Base-by-base conservation (phyloP, 2,329 filamentous ascomycete genomes). In the Daldinia sp. region DNA sequence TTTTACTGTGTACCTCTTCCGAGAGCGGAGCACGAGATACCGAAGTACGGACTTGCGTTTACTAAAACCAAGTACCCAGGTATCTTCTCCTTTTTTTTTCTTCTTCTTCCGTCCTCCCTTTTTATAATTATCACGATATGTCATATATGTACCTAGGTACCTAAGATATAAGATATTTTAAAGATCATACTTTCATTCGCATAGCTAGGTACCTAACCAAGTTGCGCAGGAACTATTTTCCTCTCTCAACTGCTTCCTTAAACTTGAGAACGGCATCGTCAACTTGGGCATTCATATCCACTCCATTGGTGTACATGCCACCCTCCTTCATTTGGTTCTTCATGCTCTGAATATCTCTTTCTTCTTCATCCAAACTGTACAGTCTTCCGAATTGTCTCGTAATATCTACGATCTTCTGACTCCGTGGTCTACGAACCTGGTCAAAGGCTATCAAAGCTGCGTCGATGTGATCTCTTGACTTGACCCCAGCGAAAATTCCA, bases 11-110 rank as follows among this genome's bases (percentile, higher is more conserved):
- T 41, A 35, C 23, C 39, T 35, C 57, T 67, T 67, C 65, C 55
- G 64, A 67, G 53, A 63, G 42, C 65, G 65, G 65, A 67, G 48
- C 26, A 55, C 41, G 15, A 39, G 13, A 41, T 54, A 60, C 48
- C 26, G 2, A 42, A 7, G 39, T 56, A 56, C 18, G n/a, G 18
- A 46, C 6, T 46, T 46, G 28, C 4, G 15, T 44, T 37, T 7
- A 57, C 57, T 53, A 69, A 69, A 5, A 69, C 13, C 15, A 30
- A 6, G 46, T 50, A 50, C 26, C 46, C 3, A 30, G 1, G 46
- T 50, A 50, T 18, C 26, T 30, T 30, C 46, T 30, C 46, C 46
- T 50, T 50, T 50, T 50, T 3, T 28, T 18, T n/a, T 7, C 3
- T 30, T n/a, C 10, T 2, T 39, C 12, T 39, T 39, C 10, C 23